These are phyloP conservation scores for Neofusicoccum ribis DNA, from an alignment of 2,329 filamentous ascomycete species.

Conservation along the genomic window DNA sequence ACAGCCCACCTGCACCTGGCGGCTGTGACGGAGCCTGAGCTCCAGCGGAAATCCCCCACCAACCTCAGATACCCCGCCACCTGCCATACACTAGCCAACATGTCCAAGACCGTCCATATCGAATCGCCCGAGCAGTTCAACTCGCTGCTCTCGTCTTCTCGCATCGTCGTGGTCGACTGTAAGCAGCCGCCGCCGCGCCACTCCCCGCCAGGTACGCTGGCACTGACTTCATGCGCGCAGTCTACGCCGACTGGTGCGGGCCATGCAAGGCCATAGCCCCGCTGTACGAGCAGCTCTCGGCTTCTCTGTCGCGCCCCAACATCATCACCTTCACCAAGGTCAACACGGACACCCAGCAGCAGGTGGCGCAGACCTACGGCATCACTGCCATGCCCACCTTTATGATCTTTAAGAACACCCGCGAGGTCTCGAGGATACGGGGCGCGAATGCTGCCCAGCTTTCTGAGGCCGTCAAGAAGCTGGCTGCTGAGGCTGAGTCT, in stretches of 20 bases:
- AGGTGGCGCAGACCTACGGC: conserved; percentile 71
- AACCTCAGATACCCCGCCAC: conserved; percentile 5
- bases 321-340: conserved; percentile 83
- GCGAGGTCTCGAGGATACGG: conserved; percentile 66
- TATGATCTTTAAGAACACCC: conserved; percentile 71
- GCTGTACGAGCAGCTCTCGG: conserved; percentile 75
- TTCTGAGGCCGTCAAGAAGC: conserved; percentile 67
- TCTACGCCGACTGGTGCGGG: conserved; percentile 84
- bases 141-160: conserved; percentile 68
- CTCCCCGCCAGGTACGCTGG: conserved; percentile 21
- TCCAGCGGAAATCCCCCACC: background rate
- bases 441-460: conserved; percentile 75
- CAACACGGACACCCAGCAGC: conserved; percentile 74
- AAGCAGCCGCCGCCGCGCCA: conserved; percentile 45
- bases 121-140: conserved; percentile 43
- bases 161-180: conserved; percentile 88
- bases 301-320: conserved; percentile 68
- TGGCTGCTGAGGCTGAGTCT: conserved; percentile 64
- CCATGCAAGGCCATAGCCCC: conserved; percentile 84
- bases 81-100: conserved; percentile 29
- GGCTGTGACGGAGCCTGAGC: background rate
- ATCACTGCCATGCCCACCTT: conserved; percentile 88
- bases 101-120: conserved; percentile 48
- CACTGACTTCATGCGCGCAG: conserved; percentile 48
- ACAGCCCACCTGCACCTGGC: conserved; percentile 2